phyloP scores from a whole-genome alignment of 2,329 filamentous ascomycete species.

The Beauveria varroae region DNA sequence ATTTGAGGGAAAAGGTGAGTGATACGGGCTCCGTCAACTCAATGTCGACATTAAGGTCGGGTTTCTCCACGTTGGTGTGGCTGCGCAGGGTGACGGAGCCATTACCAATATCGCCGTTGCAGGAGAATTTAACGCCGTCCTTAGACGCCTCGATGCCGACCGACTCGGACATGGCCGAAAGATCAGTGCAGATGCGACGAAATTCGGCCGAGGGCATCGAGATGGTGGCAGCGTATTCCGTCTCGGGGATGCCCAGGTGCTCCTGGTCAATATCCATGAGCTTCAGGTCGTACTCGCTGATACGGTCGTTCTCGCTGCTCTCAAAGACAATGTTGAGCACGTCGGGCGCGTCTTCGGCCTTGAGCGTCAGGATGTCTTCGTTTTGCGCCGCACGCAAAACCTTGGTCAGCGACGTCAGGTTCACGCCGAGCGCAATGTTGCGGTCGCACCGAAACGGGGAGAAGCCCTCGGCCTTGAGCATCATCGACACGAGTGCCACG shows the following conservation, averaged over 20 bases:
- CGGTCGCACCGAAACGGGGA: slow-evolving; percentile 95
- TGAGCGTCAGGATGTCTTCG: slow-evolving; percentile 91
- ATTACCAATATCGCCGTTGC: slow-evolving; percentile 90
- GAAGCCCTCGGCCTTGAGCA: slow-evolving; percentile 93
- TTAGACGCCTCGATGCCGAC: slow-evolving; percentile 95
- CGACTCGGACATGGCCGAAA: slow-evolving; percentile 89
- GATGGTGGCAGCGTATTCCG: slow-evolving; percentile 92
- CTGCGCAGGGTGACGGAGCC: slow-evolving; percentile 87
- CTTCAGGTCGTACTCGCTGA: slow-evolving; percentile 99
- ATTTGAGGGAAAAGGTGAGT: slow-evolving; percentile 97
- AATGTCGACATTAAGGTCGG: slow-evolving; percentile 77
- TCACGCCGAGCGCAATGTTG: slow-evolving; percentile 96
- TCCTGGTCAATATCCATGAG: slow-evolving; percentile 99
- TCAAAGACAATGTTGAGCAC: slow-evolving; percentile 95
- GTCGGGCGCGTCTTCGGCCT: slow-evolving; percentile 95
- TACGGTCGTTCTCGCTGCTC: slow-evolving; percentile 76
- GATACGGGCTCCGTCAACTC: slow-evolving; percentile 86
- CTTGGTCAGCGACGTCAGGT: slow-evolving; percentile 93
- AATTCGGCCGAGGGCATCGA: slow-evolving; percentile 86
- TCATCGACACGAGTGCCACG: slow-evolving; percentile 97
- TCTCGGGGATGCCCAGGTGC: slow-evolving; percentile 96
- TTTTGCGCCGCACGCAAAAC: slow-evolving; percentile 90
- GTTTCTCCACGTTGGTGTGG: slow-evolving; percentile 85
- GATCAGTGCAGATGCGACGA: slow-evolving; percentile 87
- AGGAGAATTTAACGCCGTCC: slow-evolving; percentile 93